Percentiles rank a stretch among this genome's conserved stretches.
Evolutionary conservation across 805 yeast species (phyloP).

Genomic region (Teunomyces pallodes): DNA sequence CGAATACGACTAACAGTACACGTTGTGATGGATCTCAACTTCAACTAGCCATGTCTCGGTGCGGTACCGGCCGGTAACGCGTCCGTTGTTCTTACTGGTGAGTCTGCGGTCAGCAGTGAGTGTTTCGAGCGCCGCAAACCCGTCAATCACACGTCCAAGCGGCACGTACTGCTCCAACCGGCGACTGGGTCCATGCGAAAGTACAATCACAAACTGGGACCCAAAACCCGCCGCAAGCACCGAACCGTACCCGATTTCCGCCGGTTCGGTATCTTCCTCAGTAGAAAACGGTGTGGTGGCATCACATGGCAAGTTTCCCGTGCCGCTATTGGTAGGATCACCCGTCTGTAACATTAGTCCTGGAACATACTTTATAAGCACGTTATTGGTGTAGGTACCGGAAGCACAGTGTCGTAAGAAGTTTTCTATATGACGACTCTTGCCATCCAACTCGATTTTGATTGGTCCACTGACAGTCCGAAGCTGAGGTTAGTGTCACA

Average conservation of each 20-base stretch:
- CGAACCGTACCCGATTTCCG: constrained; percentile 12
- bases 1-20: constrained; percentile 26
- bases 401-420: constrained; percentile 22
- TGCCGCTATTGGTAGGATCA: constrained; percentile 18
- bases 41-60: constrained; percentile 11
- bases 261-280: background rate
- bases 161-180: constrained; percentile 11
- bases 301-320: constrained; percentile 12
- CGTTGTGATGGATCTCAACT: constrained; percentile 14
- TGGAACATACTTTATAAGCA: constrained; percentile 16
- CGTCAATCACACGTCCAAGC: constrained; percentile 18
- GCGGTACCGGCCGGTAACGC: constrained; percentile 17
- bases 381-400: constrained; percentile 14
- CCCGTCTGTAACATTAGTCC: constrained; percentile 20
- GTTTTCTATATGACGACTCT: constrained; percentile 15
- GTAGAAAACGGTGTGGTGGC: background rate
- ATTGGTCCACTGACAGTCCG: constrained; percentile 16
- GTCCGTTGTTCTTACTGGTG: constrained; percentile 14
- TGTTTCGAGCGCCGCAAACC: constrained; percentile 13
- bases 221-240: constrained; percentile 14
- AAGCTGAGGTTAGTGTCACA: constrained; percentile 10
- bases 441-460: constrained; percentile 14
- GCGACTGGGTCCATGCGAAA: constrained; percentile 10
- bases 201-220: constrained; percentile 20
- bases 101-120: constrained; percentile 12